Base-by-base conservation (phyloP, 1,284 basidiomycete species). In the Gymnopus androsaceus region DNA sequence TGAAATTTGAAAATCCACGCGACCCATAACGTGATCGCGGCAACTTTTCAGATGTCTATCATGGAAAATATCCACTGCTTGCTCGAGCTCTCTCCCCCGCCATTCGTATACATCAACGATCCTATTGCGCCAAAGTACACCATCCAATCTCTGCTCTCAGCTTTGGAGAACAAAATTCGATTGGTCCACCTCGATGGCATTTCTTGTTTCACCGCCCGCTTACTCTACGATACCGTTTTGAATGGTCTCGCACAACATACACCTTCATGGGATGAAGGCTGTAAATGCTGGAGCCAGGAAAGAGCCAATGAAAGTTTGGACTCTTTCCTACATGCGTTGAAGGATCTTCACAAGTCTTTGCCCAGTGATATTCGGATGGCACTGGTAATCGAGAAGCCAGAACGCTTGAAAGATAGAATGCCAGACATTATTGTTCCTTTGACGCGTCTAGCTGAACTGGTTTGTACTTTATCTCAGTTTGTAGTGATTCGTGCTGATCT, bases 51-150 rank as follows among this genome's bases (percentile, higher is more conserved):
- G 7, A 23, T 36, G 28, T 2, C 8, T 23, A 11, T n/a, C 4
- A 38, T 36, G 49, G 41, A 27, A 19, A 14, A 30, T 27, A 27
- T 52, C 30, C 23, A 48, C 11, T 51, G 50, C 27, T 44, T 59
- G 11, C 23, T 59, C 8, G 27, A 44, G 34, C 50, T 59, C 2
- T 73, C 70, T 53, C 77, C 86, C 2, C 86, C 88, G 2, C 76
- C 84, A 0, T 92, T 92, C 67, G 78, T 92, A 58, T 88, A 85
- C 68, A 67, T 92, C 30, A 82, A 87, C 60, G 87, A 92, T 68
- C 76, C 82, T 40, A 75, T 74, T 62, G 81, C 79, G 21, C 73
- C 72, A 8, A 76, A 74, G 36, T 68, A 80, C 21, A 81, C 83
- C 0, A 62, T 73, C 12, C 66, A 67, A 2, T 74, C 79, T 14